Evolutionary conservation across 202 grass and related monocot species (phyloP), one percentile per base, ranked within the genome.

Genomic region (Setaria viridis): DNA sequence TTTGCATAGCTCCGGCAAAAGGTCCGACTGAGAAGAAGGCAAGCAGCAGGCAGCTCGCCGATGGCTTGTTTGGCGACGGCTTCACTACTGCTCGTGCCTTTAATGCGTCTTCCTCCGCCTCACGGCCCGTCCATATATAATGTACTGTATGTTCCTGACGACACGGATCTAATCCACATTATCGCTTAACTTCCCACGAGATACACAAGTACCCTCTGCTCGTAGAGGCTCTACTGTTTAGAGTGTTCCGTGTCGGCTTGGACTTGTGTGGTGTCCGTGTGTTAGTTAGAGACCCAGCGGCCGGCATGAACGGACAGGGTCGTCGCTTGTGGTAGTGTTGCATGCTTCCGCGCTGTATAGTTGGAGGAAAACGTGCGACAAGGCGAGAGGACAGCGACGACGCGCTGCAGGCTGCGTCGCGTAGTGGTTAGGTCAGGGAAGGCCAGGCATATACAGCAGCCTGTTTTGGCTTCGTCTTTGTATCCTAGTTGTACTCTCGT

Each of bases 1-100:
- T 74, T 21, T 21, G 25, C 85, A 84, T 87, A 50, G n/a, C 72
- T 20, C 21, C 32, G 12, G 21, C 85, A n/a, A 60, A 5, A 14
- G 30, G n/a, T 29, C 56, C 19, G 10, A 72, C 57, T 30, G 39
- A 72, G 67, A 48, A 48, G 55, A 51, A 29, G 49, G 29, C 49
- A 1, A 11, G 57, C 72, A 32, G 60, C 67, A 65, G 72, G 67
- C 29, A 11, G 6, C 77, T 41, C 25, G 25, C 46, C 70, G 13
- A 13, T 66, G 47, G 43, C 16, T 63, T 73, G 76, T 73, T 85
- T 69, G 88, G 63, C 75, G 17, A 77, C 65, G 82, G 64, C 82
- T 77, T 77, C 20, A 9, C 19, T 45, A 29, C 54, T 64, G 71
- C 53, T 34, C 20, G 56, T 47, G 2, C 49, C 10, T 21, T 79